Conservation (phyloP, 345 rosid genomes). For the Carallia brachiata region DNA sequence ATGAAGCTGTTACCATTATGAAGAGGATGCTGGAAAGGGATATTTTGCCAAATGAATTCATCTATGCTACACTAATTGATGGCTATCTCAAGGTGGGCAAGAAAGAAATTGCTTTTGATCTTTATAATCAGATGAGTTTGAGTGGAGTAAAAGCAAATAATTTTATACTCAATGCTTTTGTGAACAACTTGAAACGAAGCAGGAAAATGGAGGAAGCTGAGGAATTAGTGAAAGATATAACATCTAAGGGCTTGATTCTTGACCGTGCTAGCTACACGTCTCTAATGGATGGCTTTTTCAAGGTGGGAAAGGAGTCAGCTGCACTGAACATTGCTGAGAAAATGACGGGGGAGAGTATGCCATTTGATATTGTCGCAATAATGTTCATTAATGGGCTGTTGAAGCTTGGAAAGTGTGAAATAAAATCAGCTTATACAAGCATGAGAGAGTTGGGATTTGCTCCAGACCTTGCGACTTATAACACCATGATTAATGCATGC, state of each 20-base stretch:
- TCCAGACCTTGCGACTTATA: constrained; percentile 69
- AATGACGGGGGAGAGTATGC: constrained; percentile 57
- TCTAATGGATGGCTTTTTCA: constrained; percentile 83
- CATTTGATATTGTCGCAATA: constrained; percentile 72
- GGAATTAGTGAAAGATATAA: constrained; percentile 46
- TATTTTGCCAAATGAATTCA: constrained; percentile 53
- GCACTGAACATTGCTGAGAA: constrained; percentile 68
- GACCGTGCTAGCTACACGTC: constrained; percentile 84
- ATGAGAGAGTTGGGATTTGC: constrained; percentile 68
- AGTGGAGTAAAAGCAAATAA: constrained; percentile 57
- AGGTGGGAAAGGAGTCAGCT: constrained; percentile 61
- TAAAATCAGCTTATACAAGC: constrained; percentile 48
- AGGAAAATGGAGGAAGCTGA: constrained; percentile 54
- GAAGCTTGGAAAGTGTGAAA: constrained; percentile 54
- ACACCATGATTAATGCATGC: constrained; percentile 65
- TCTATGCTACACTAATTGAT: constrained; percentile 63
- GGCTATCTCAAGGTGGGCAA: constrained; percentile 68
- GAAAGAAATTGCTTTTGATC: constrained; percentile 47
- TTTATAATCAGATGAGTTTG: constrained; percentile 62
- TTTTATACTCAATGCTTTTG: constrained; percentile 56
- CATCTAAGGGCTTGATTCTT: constrained; percentile 52
- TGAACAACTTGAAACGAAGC: constrained; percentile 65
- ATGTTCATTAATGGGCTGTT: constrained; percentile 73
- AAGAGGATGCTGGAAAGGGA: constrained; percentile 50
- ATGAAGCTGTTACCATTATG: constrained; percentile 53